Evolutionary conservation across 306 rosid species (phyloP), one percentile per base, ranked within the genome.

Genomic region (Hippophae rhamnoides): DNA sequence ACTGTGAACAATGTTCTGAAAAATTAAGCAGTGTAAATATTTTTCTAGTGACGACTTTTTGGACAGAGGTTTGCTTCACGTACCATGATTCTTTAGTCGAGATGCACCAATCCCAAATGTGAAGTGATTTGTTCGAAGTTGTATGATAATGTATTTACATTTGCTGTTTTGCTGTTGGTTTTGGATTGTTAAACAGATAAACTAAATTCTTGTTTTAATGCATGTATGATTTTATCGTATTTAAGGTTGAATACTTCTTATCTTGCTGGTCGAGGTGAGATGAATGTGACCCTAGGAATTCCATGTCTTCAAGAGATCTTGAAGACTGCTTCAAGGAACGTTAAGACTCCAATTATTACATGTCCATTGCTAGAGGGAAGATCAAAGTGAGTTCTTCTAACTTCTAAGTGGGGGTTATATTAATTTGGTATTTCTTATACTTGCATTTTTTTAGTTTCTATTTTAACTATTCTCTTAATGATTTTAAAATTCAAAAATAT

Each of bases 241-340:
- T 60, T 54, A 86, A 87, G 98, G 74, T 72, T 87, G 76, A 92
- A 92, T 74, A 92, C 98, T 25, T 92, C 87, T 68, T 95, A 87
- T 63, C 87, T 85, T 74, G 98, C 93, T 53, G 96, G 95, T 63
- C 84, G 96, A 67, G 96, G 96, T 78, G 96, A 92, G 82, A 85
- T 83, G 95, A 92, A 92, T 47, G 98, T 87, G 73, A 92, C 98
- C 2, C 98, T 92, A 58, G 98, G 98, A 69, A 92, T 92, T 72
- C 96, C 98, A 10, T 86, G 93, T 27, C 93, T 85, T 63, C 87
- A 83, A 67, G 98, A 92, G 78, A 87, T 92, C 50, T 65, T 92
- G 72, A 88, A 83, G 95, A 74, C 86, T 59, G 96, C 98, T 66
- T 54, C 96, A 47, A 47, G 23, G 13, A 69, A 83, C 44, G 85